Evolutionary conservation across 2,329 filamentous ascomycete genomes (phyloP), one percentile per base, ranked within the genome.

Genomic region (Plenodomus biglobosus): DNA sequence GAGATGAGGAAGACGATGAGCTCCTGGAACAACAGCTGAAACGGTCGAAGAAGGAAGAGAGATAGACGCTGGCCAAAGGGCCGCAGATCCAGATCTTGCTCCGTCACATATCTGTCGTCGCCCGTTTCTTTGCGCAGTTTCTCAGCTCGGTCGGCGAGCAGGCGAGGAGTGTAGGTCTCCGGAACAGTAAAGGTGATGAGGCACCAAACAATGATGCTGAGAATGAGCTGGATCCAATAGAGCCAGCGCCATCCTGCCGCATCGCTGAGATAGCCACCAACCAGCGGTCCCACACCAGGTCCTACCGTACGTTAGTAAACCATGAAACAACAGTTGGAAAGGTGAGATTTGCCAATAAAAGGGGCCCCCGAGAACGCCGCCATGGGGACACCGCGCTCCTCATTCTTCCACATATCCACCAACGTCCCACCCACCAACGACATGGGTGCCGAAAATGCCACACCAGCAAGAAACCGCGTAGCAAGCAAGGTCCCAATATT

Each of bases 141-240:
- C 63, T 79, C 78, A 2, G 91, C 91, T 11, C 90, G 81, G 22
- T 74, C 75, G 43, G 82, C 80, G 15, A 96, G 81, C 42, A 96
- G 84, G 0, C 84, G 87, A 0, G 91, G 90, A 0, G 90, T 85
- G 68, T 94, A 95, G 0, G 91, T 96, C 72, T 95, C 91, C 1
- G 90, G 89, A 0, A 95, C 86, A n/a, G 89, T 94, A 72, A 95
- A 92, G 22, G 85, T 86, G 70, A 94, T 91, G 51, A 92, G 68
- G 16, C 87, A 51, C 83, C 87, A 94, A 59, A 86, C 81, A 40
- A 85, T 66, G 13, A 78, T 84, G 20, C 87, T 77, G 11, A 94
- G 67, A 63, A 95, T 95, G 10, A 94, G 76, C 65, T 92, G 89
- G 59, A 95, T 82, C 86, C 88, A 92, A 75, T 94, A 94, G 0